Evolutionary conservation across 2,329 filamentous ascomycete species (phyloP).

Genomic region (Ascochyta viciae-villosae): DNA sequence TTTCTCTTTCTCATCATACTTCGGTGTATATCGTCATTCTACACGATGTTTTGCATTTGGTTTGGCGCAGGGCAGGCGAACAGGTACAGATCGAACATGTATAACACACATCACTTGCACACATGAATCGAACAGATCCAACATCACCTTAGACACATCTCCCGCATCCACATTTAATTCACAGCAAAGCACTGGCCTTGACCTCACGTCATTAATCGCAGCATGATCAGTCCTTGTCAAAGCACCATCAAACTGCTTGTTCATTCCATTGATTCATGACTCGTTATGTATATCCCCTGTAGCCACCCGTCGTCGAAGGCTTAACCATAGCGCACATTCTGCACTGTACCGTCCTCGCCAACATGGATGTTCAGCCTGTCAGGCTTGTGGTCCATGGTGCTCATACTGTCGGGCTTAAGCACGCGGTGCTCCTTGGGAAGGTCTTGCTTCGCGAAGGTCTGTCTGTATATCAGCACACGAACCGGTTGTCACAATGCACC

Average conservation of each 20-base stretch:
- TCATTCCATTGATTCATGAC: neutral
- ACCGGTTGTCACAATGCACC: too few species aligned
- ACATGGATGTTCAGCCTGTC: constrained; percentile 60
- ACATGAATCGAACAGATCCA: neutral
- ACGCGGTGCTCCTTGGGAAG: constrained; percentile 58
- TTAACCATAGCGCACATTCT: constrained; percentile 57
- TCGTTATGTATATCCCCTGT: neutral
- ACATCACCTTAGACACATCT: too few species aligned
- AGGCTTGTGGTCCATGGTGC: constrained; percentile 57
- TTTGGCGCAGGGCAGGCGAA: neutral
- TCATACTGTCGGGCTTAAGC: constrained; percentile 55
- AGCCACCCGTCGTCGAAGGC: neutral
- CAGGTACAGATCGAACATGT: neutral
- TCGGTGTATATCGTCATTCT: neutral
- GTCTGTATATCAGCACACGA: neutral
- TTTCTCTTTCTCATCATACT: neutral
- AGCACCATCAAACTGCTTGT: neutral
- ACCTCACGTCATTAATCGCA: too few species aligned
- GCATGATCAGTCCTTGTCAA: neutral
- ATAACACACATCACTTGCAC: neutral
- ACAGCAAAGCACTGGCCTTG: too few species aligned
- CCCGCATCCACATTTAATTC: too few species aligned
- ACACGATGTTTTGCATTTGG: neutral
- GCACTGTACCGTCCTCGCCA: constrained; percentile 56
- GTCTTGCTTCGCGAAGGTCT: constrained; percentile 60